A percentile compares a stretch with the other conserved stretches of the same genome.
Conservation (phyloP, 73 alveolate species). For the Paramecium octaurelia region DNA sequence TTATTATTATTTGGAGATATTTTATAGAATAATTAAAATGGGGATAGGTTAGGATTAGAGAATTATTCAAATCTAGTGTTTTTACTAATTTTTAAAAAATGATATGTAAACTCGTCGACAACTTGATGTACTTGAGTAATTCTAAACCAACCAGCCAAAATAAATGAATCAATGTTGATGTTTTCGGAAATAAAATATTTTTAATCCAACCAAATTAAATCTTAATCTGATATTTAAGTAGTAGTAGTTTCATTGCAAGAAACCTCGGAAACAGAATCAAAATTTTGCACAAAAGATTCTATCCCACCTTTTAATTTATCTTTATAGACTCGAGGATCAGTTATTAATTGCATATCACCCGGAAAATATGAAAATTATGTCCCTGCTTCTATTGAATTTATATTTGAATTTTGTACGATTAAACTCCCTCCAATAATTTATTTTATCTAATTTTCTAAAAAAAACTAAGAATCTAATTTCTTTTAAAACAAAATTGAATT, state of each 20-base stretch:
- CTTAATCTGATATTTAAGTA: not conserved
- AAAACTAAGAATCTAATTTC: too few species aligned
- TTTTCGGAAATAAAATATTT: not conserved
- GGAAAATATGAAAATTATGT: not conserved
- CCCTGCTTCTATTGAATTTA: not conserved
- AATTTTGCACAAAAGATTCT: too few species aligned
- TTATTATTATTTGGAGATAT: not conserved
- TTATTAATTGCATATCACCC: too few species aligned
- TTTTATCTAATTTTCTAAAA: too few species aligned
- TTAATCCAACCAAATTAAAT: not conserved
- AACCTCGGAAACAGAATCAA: too few species aligned
- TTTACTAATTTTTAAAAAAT: not conserved
- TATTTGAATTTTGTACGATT: not conserved
- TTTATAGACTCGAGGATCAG: too few species aligned
- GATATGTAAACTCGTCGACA: not conserved
- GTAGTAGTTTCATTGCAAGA: not conserved
- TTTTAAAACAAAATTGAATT: too few species aligned
- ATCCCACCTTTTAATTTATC: too few species aligned
- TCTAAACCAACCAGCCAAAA: not conserved
- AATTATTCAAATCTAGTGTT: not conserved
- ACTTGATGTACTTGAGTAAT: not conserved
- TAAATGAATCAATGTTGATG: not conserved
- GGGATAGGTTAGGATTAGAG: not conserved
- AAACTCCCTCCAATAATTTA: not conserved
- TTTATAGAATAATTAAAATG: not conserved